A percentile compares a stretch with the other conserved stretches of the same genome.
phyloP scores from a whole-genome alignment of 495 filamentous ascomycete species.

The Penicillium flavigenum region DNA sequence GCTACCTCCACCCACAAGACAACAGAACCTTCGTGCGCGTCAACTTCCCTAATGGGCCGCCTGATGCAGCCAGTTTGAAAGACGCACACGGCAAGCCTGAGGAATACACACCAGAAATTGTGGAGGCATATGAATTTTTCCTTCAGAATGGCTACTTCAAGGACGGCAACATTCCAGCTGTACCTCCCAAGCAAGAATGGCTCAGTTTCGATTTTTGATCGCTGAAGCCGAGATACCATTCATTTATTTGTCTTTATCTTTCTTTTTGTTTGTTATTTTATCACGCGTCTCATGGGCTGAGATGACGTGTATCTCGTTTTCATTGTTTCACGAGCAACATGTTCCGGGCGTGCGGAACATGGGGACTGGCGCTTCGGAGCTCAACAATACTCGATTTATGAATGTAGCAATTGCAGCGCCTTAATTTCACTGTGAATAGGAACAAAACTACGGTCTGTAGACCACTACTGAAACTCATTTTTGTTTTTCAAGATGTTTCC shows the following conservation, averaged over 20 bases:
- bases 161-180: constrained; percentile 62
- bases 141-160: constrained; percentile 61
- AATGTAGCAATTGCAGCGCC: not conserved
- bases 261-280: not conserved
- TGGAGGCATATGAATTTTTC: constrained; percentile 60
- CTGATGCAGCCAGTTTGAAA: constrained; percentile 45
- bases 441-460: not conserved
- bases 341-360: not conserved
- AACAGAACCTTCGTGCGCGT: constrained; percentile 54
- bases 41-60: constrained; percentile 71
- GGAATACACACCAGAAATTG: constrained; percentile 47
- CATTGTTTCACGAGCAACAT: not conserved
- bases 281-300: not conserved
- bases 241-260: not conserved
- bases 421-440: not conserved
- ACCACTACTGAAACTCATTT: constrained; percentile 9
- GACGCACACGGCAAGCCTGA: constrained; percentile 41
- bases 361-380: not conserved
- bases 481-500: constrained; percentile 33
- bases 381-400: constrained; percentile 1
- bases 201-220: constrained; percentile 66
- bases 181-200: constrained; percentile 72
- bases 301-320: not conserved
- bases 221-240: not conserved
- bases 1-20: constrained; percentile 50